These are phyloP conservation scores for Coemansia sp. DNA, from an alignment of 192 early-diverging fungal species.

Conservation along the genomic window DNA sequence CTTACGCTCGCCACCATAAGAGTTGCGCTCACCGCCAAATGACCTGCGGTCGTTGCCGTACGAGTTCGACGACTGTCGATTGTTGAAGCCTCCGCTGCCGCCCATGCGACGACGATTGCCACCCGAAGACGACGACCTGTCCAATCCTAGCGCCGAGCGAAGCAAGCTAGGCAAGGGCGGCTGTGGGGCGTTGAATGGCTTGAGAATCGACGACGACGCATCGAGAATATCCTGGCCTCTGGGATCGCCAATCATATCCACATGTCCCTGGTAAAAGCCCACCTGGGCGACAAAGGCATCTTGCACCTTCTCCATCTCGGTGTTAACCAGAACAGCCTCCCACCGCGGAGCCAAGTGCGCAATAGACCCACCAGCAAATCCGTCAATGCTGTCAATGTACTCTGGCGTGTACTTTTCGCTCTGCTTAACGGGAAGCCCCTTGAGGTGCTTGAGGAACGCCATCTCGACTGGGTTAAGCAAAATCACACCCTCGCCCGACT, in stretches of 20 bases:
- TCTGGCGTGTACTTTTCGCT: slow-evolving; percentile 45
- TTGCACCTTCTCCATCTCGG: slow-evolving; percentile 35
- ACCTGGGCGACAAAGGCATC: slow-evolving; percentile 56
- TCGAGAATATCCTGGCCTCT: slow-evolving; percentile 28
- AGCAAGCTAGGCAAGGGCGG: slow-evolving; percentile 25
- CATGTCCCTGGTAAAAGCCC: slow-evolving; percentile 33
- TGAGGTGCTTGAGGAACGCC: slow-evolving; percentile 65
- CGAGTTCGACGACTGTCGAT: slow-evolving; percentile 3
- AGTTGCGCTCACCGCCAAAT: background rate
- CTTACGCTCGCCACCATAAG: background rate
- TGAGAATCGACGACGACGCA: slow-evolving; percentile 8
- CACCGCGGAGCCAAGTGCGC: slow-evolving; percentile 40
- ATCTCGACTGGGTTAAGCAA: slow-evolving; percentile 81
- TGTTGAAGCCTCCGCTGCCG: background rate
- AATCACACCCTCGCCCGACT: slow-evolving; percentile 83
- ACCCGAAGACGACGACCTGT: background rate
- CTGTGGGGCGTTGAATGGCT: slow-evolving; percentile 29
- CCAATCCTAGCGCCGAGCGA: background rate
- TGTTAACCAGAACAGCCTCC: slow-evolving; percentile 14
- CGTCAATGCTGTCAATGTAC: slow-evolving; percentile 26
- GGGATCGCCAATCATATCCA: slow-evolving; percentile 22
- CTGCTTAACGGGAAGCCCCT: slow-evolving; percentile 62
- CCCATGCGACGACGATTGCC: slow-evolving; percentile 11
- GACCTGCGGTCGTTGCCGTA: slow-evolving; percentile 10
- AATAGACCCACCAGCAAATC: slow-evolving; percentile 22